Evolutionary conservation across 1,284 basidiomycete genomes (phyloP).

Genomic region (Hypsizygus ulmarius): DNA sequence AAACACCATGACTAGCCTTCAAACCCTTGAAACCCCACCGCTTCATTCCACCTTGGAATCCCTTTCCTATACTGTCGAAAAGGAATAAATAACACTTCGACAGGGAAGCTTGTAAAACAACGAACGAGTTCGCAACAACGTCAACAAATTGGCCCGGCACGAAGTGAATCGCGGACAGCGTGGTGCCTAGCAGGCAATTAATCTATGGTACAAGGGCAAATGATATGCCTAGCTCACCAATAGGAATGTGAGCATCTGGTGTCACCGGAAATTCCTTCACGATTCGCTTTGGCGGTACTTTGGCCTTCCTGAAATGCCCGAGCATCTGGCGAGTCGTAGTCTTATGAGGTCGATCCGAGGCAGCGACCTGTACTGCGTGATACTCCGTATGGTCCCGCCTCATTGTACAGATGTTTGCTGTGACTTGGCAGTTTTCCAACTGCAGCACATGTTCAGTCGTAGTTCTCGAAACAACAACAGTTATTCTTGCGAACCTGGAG

Average conservation of each 20-base stretch:
- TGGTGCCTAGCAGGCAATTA: slow-evolving; percentile 59
- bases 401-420: slow-evolving; percentile 66
- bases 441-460: slow-evolving; percentile 27
- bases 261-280: slow-evolving; percentile 91
- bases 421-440: slow-evolving; percentile 86
- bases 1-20: slow-evolving; percentile 95
- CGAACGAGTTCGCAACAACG: slow-evolving; percentile 88
- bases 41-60: slow-evolving; percentile 98
- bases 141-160: slow-evolving; percentile 98
- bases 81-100: not conserved
- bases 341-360: slow-evolving; percentile 66
- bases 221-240: slow-evolving; percentile 54
- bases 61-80: slow-evolving; percentile 82
- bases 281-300: slow-evolving; percentile 82
- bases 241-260: slow-evolving; percentile 84
- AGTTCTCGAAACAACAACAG: not conserved
- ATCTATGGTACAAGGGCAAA: slow-evolving; percentile 1
- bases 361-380: slow-evolving; percentile 84
- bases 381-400: slow-evolving; percentile 70
- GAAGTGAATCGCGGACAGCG: slow-evolving; percentile 90
- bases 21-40: slow-evolving; percentile 92
- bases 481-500: slow-evolving; percentile 71
- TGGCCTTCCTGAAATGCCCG: slow-evolving; percentile 86
- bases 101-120: slow-evolving; percentile 17
- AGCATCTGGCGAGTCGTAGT: slow-evolving; percentile 73